Base-by-base conservation (phyloP, 2,329 filamentous ascomycete genomes). In the Apiospora rasikravindrae region DNA sequence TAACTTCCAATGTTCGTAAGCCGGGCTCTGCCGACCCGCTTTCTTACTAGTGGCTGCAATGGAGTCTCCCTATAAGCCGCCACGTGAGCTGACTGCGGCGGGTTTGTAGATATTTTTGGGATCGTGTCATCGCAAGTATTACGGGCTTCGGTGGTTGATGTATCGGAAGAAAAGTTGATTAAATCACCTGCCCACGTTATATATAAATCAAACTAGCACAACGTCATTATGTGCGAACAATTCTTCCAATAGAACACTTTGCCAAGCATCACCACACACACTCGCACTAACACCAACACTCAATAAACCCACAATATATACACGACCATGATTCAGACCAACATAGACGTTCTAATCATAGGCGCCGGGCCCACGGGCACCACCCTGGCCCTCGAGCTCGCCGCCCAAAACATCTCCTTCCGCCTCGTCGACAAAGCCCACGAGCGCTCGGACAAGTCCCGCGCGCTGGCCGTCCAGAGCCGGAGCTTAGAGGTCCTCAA, bases 401-500 rank as follows among this genome's bases (percentile, higher is more conserved):
- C 72, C 26, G 47, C 57, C 16, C 76, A 78, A 64, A 71, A 74
- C 37, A 66, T 76, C 64, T 73, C 75, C n/a, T 78, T 77, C 71
- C 76, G 77, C 61, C 77, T 78, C 70, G 71, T 78, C 37, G 73
- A 78, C 72, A 77, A 77, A 57, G 75, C 73, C n/a, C 37, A 72
- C 5, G 53, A 71, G 44, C 81, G 80, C 16, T 82, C 80, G 16
- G 78, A 82, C 69, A 81, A 83, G 71, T 84, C 82, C 73, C 84
- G 80, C 73, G 86, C 80, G 11, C 77, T 88, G 0, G 81, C 83
- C 13, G 77, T 88, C 6, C 87, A 89, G 71, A 80, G 86, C 16
- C 84, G 87, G 11, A 86, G 84, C 1, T 76, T 87, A 11, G 87
- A 89, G 75, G 79, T 88, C 33, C 83, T 88, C 69, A 82, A 82